Evolutionary conservation across 495 filamentous ascomycete species (phyloP).

Genomic region (Podospora fimiseda): DNA sequence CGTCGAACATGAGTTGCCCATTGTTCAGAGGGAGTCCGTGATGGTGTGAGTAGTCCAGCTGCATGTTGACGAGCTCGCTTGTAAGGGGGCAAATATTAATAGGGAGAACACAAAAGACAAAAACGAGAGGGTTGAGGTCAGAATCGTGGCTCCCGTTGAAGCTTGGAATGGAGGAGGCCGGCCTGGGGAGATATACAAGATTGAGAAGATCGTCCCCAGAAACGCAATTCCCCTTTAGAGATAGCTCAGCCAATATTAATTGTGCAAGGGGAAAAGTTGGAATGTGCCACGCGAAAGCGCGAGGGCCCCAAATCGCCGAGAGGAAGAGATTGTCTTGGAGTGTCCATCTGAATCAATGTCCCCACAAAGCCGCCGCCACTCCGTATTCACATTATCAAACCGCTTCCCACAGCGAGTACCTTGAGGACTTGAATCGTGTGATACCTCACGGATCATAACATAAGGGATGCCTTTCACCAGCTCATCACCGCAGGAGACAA

Average conservation of each 20-base stretch:
- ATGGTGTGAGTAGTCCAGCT: too few species aligned
- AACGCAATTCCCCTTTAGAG: not conserved
- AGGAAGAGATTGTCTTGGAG: not conserved
- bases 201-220: not conserved
- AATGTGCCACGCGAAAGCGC: not conserved
- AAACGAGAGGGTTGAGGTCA: not conserved
- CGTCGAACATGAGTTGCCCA: not conserved
- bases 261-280: not conserved
- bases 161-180: not conserved
- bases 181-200: not conserved
- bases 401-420: not conserved
- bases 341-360: not conserved
- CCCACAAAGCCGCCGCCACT: not conserved
- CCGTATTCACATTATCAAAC: not conserved
- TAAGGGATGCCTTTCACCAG: not conserved
- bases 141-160: not conserved
- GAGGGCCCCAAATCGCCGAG: not conserved
- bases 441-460: not conserved
- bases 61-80: not conserved
- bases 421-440: not conserved
- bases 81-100: not conserved
- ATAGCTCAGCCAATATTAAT: not conserved
- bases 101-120: not conserved
- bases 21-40: not conserved
- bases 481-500: too few species aligned